Base-by-base conservation (phyloP, 768 basidiomycete species). In the Mycena polygramma region DNA sequence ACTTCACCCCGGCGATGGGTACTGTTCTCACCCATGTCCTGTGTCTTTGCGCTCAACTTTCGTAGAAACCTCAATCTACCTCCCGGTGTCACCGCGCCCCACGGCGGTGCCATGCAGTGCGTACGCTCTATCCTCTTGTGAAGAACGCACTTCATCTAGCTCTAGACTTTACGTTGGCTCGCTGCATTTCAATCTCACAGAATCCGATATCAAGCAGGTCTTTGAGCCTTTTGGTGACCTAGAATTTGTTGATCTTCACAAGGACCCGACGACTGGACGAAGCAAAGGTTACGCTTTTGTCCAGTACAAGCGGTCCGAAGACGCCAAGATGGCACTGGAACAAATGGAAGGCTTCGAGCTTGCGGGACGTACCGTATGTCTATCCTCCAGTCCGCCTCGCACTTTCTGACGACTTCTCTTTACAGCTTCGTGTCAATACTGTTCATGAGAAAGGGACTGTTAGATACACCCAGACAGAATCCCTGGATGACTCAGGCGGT, bases 261-360 rank as follows among this genome's bases (percentile, higher is more conserved):
- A 94, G 79, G 96, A 98, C 80, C 93, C 95, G 5, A 91, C 90
- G 89, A 96, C 96, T 59, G 96, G 96, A 46, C 91, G 95, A 76
- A 97, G 95, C 83, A 98, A 99, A 80, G 98, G 98, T 45, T 98
- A 97, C 81, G 96, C 95, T 17, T 99, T 99, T 78, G 93, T 99
- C 48, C 97, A 99, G 94, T 99, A 96, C 80, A 95, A 94, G 78
- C 87, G 95, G 60, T 84, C 89, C n/a, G 94, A 96, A 78, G 95
- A 98, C 78, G 97, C 98, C 30, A 93, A 93, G 79, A 97, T 97
- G 92, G 98, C 98, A 30, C 81, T 99, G 52, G 96, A 98, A 77
- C 95, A 98, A 75, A 99, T 99, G 98, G 97, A 99, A 85, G 95
- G 95, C 36, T 99, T 99, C 77, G 96, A 98, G 76, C 88, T 99